A percentile compares a stretch with the other conserved stretches of the same genome.
Evolutionary conservation across 177 flowering plant species (phyloP).

Genomic region (Vitis hybrid): DNA sequence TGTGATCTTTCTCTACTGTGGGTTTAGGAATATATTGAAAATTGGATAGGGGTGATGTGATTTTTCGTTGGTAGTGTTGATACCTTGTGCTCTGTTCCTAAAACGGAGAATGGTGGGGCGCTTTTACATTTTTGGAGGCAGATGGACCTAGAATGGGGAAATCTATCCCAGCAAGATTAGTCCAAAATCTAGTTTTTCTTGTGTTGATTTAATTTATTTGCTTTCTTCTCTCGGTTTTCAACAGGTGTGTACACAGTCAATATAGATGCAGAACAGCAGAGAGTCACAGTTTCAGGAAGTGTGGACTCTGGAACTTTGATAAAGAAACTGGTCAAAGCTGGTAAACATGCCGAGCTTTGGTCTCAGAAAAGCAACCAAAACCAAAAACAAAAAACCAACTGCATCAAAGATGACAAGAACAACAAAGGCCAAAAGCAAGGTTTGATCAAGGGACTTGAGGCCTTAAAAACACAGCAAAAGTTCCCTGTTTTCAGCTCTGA

Average conservation of each 20-base stretch:
- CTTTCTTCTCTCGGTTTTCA: slow-evolving; percentile 3
- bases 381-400: slow-evolving; percentile 40
- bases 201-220: neutral
- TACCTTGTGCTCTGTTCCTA: no score
- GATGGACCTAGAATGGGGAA: no score
- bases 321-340: slow-evolving; percentile 57
- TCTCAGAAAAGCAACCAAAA: slow-evolving; percentile 51
- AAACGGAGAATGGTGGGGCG: no score
- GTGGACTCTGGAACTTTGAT: slow-evolving; percentile 64
- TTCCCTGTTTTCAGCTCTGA: slow-evolving; percentile 31
- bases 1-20: no score
- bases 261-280: slow-evolving; percentile 74
- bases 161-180: no score
- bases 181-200: no score
- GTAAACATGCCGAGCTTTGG: slow-evolving; percentile 80
- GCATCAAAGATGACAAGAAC: slow-evolving; percentile 43
- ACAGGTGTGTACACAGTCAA: slow-evolving; percentile 67
- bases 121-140: no score
- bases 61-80: no score
- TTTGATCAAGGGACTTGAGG: slow-evolving; percentile 35
- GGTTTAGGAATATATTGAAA: no score
- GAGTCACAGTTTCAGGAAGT: slow-evolving; percentile 70
- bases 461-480: slow-evolving; percentile 46
- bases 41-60: no score
- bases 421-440: slow-evolving; percentile 44